These are phyloP conservation scores for Ceratocystis alfenasii DNA, from an alignment of 2,329 filamentous ascomycete species.

Conservation along the genomic window DNA sequence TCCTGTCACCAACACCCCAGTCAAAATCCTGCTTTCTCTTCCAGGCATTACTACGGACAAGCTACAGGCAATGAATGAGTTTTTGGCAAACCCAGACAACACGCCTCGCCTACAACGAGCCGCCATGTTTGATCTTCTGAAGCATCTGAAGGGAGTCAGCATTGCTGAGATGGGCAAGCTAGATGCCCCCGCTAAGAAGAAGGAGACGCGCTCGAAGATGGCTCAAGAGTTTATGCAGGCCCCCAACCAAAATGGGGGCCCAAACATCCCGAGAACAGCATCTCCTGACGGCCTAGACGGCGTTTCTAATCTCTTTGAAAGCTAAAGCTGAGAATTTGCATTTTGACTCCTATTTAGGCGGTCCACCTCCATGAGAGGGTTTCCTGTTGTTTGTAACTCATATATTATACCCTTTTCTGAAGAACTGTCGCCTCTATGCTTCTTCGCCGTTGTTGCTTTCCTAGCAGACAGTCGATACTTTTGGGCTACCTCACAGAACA, in stretches of 20 bases:
- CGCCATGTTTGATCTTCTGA: conserved; percentile 71
- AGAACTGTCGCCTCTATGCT: neutral
- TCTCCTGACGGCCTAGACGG: conserved; percentile 44
- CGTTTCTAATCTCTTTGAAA: conserved; percentile 41
- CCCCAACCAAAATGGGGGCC: conserved; percentile 27
- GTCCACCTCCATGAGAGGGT: neutral
- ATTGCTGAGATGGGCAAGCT: conserved; percentile 90
- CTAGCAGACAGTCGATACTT: neutral
- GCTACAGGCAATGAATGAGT: conserved; percentile 52
- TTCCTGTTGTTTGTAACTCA: neutral
- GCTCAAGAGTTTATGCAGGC: conserved; percentile 54
- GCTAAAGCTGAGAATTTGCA: conserved; percentile 23
- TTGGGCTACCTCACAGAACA: neutral
- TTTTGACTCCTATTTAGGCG: neutral
- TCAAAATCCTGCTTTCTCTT: conserved; percentile 63
- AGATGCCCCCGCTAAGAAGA: conserved; percentile 41
- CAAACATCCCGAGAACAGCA: conserved; percentile 25
- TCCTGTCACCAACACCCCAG: conserved; percentile 55
- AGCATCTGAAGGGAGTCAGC: conserved; percentile 77
- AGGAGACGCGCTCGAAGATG: conserved; percentile 44
- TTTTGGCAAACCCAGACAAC: conserved; percentile 45
- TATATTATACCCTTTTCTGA: neutral
- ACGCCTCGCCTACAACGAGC: conserved; percentile 67
- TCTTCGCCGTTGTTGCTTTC: neutral
- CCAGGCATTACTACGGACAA: conserved; percentile 61